Percentiles rank a stretch among this genome's conserved stretches.
These are phyloP conservation scores for Quercus phellos DNA, from an alignment of 331 rosid species.

Conservation along the genomic window DNA sequence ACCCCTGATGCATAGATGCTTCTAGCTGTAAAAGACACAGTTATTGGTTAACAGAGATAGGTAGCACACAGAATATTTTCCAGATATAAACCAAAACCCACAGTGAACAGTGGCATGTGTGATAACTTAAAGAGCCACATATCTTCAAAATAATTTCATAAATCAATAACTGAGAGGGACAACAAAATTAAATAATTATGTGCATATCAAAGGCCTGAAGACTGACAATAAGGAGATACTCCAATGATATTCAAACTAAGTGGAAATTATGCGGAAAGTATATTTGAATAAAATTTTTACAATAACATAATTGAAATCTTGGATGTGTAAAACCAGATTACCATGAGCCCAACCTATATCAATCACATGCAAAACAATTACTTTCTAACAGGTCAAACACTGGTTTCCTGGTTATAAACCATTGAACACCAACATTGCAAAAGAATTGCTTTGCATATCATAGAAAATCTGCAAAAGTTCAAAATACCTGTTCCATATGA, in stretches of 20 bases:
- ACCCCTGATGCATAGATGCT: constrained; percentile 96
- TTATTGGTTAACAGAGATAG: background rate
- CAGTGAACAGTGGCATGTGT: background rate
- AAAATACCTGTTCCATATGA: constrained; percentile 93
- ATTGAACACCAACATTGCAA: no score
- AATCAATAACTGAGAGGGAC: background rate
- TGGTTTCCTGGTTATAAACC: no score
- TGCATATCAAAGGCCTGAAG: background rate
- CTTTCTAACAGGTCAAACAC: no score
- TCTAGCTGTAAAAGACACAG: constrained; percentile 56
- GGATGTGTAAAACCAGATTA: background rate
- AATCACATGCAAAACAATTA: no score
- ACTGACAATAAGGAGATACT: background rate
- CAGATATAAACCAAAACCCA: background rate
- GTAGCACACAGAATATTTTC: background rate
- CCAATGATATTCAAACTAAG: background rate
- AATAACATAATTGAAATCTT: background rate
- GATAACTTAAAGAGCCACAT: background rate
- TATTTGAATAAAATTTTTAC: background rate
- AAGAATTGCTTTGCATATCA: no score
- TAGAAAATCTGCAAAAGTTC: background rate
- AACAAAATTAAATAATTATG: background rate
- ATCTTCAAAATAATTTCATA: background rate
- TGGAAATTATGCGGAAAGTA: background rate
- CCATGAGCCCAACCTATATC: no score